Base-by-base conservation (phyloP, 345 rosid genomes). In the Arabidopsis thaliana region DNA sequence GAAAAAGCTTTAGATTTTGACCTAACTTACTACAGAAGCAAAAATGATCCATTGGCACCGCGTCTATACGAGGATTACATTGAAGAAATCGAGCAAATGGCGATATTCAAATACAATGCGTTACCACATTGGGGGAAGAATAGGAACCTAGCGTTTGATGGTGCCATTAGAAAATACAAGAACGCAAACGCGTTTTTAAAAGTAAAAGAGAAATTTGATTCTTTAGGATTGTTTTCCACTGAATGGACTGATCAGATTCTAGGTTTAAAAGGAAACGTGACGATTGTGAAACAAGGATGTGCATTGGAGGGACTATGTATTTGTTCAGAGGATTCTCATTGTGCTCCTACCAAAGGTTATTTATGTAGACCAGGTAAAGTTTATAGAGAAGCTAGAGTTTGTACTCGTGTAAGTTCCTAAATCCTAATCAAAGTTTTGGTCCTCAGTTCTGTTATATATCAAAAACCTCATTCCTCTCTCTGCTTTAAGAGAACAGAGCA, bases 81-180 rank as follows among this genome's bases (percentile, higher is more conserved):
- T 0, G 96, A 93, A 73, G 98, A 93, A 70, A 87, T 93, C 4
- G 96, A 93, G 71, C 98, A 90, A 69, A 80, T 93, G 58, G 96
- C 88, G 0, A 7, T 93, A 25, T 83, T 86, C 40, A 90, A 93
- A 73, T 90, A 88, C 33, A 83, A 86, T 3, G 94, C 79, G 3
- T 70, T 83, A 56, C 96, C 98, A 0, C 96, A 90, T 0, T 90
- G 95, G 98, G 96, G 93, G 0, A 90, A 93, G 83, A 93, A 93
- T 25, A 60, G 93, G 41, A 88, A 88, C 74, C 0, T 85, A 4
- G 93, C 79, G 2, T 93, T 90, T 38, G 75, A 60, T 57, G 88
- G 90, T 0, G 90, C 67, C 5, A 77, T 90, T n/a, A 55, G 58
- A 36, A 93, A 82, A 23, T 93, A 89, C 40, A 80, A 75, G 40